A percentile compares a stretch with the other conserved stretches of the same genome.
Evolutionary conservation across 257 asterid genomes (phyloP).

Genomic region (Fraxinus quadrangulata): DNA sequence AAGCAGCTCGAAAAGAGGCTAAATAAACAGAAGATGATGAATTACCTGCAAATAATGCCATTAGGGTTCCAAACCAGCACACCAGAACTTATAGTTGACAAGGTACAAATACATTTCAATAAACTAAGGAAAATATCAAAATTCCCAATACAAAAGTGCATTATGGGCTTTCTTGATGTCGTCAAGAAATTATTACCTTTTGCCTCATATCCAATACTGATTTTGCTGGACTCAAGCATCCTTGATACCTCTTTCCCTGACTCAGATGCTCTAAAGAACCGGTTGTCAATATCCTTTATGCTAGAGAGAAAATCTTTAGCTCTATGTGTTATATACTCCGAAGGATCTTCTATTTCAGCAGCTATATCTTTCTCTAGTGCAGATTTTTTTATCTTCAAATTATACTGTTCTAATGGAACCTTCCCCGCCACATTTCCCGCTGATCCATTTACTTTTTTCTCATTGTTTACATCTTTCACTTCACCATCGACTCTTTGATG

Average conservation of each 20-base stretch:
- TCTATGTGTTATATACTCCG: slow-evolving; percentile 92
- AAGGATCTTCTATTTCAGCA: slow-evolving; percentile 91
- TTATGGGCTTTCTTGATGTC: background rate
- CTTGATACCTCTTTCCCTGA: slow-evolving; percentile 92
- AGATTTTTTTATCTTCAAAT: slow-evolving; percentile 42
- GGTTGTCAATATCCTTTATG: slow-evolving; percentile 85
- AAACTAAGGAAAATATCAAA: background rate
- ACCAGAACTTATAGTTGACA: background rate
- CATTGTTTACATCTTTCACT: slow-evolving; percentile 29
- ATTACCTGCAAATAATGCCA: slow-evolving; percentile 47
- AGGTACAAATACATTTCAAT: background rate
- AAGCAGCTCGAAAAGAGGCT: slow-evolving; percentile 59
- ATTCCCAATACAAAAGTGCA: slow-evolving; percentile 3
- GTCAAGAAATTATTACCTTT: slow-evolving; percentile 55
- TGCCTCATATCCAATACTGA: slow-evolving; percentile 82
- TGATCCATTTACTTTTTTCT: slow-evolving; percentile 35
- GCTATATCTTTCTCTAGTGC: slow-evolving; percentile 50
- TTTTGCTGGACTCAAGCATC: slow-evolving; percentile 94
- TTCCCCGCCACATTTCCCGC: slow-evolving; percentile 33
- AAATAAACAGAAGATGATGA: slow-evolving; percentile 61
- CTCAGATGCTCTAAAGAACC: slow-evolving; percentile 96
- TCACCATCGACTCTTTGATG: slow-evolving; percentile 39
- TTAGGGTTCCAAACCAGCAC: slow-evolving; percentile 13
- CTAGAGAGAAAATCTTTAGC: slow-evolving; percentile 94
- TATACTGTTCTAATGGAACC: slow-evolving; percentile 38